Evolutionary conservation across 2,329 filamentous ascomycete species (phyloP), one percentile per base, ranked within the genome.

Genomic region (Hypoxylon rubiginosum): DNA sequence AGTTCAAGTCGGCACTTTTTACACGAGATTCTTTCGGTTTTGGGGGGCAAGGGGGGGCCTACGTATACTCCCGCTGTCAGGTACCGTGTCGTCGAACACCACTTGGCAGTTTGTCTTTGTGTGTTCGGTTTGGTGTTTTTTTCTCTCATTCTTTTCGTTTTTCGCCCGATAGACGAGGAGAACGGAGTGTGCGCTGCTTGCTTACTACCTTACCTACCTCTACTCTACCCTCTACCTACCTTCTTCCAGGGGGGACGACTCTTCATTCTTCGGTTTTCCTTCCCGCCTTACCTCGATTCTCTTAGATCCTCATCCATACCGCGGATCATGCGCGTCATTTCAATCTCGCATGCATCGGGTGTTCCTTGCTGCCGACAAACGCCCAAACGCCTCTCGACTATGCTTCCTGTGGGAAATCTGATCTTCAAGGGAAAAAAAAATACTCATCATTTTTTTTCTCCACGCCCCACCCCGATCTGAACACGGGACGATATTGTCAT

Each of bases 291-390:
- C 46, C 17, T 58, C 48, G 56, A 43, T 57, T 52, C 51, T 58
- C 57, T 46, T 58, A 56, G 55, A 56, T 30, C 28, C 39, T 32
- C 39, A 26, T 15, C 49, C 45, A 30, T 51, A 19, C 39, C 39
- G n/a, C 39, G 39, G 57, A 58, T 58, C 45, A 64, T 67, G 55
- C 43, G 52, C 43, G 39, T 24, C 54, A 67, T 67, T 59, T 69
- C 53, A 36, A 69, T 63, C 64, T 64, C 39, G 66, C 68, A 68
- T 71, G 66, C 43, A 59, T 67, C 60, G 60, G 58, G 43, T 64
- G 50, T 66, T 61, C 60, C 53, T 64, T 59, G 56, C 51, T 48
- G 58, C 50, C 15, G 60, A 56, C 28, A 54, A 62, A 54, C 55
- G 61, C 61, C 61, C 62, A 56, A 45, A 64, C 56, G 43, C 48